phyloP scores from a whole-genome alignment of 208 protist species.

The Naegleria lovaniensis region DNA sequence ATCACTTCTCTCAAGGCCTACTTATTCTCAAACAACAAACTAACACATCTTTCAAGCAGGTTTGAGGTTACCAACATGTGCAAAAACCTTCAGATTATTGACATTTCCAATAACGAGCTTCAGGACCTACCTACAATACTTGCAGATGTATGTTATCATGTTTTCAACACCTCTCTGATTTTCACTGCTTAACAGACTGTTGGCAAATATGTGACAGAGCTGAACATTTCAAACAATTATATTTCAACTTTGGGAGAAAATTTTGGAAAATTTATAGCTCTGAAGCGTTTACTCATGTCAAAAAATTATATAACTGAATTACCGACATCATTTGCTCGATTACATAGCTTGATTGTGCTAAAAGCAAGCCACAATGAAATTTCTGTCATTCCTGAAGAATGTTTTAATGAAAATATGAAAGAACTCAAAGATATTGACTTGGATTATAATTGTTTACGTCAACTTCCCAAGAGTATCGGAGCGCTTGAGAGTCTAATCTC shows the following conservation, averaged over 20 bases:
- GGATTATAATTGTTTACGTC: not conserved
- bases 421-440: not conserved
- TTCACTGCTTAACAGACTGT: not conserved
- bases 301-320: not conserved
- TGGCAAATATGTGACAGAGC: not conserved
- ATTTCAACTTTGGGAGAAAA: not conserved
- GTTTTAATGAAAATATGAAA: not conserved
- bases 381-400: not conserved
- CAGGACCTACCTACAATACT: not conserved
- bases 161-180: no score
- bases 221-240: not conserved
- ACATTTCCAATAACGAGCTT: not conserved
- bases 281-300: not conserved
- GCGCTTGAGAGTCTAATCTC: not conserved
- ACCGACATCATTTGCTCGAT: not conserved
- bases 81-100: not conserved
- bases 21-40: not conserved
- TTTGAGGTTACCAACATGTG: not conserved
- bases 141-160: not conserved
- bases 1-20: not conserved
- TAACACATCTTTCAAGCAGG: not conserved
- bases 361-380: not conserved
- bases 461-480: not conserved
- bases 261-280: not conserved
- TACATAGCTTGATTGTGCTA: not conserved